Percentiles rank a stretch among this genome's conserved stretches.
Evolutionary conservation across 2,329 filamentous ascomycete species (phyloP).

Genomic region (Chaetomium strumarium): DNA sequence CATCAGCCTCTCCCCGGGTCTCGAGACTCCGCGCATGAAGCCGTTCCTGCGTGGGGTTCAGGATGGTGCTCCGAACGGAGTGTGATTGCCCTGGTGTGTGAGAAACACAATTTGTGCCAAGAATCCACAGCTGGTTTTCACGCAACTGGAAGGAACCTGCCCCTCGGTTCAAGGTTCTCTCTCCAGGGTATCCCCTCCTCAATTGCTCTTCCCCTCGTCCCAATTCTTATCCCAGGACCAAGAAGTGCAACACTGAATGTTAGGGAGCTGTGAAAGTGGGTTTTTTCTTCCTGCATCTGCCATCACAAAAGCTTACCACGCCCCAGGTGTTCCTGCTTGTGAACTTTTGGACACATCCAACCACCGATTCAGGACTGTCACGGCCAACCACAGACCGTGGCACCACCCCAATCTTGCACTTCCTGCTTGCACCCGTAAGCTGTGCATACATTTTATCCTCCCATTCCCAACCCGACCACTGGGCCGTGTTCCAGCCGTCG

Average conservation of each 20-base stretch:
- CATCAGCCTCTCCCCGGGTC: conserved; percentile 31
- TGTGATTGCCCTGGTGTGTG: conserved; percentile 14
- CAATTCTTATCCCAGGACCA: conserved; percentile 10
- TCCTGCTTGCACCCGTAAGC: conserved; percentile 12
- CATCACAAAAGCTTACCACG: conserved; percentile 8
- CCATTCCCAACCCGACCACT: conserved; percentile 15
- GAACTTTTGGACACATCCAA: conserved; percentile 6
- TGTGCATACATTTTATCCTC: conserved; percentile 20
- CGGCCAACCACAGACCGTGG: conserved; percentile 22
- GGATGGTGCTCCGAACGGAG: conserved; percentile 10
- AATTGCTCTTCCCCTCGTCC: conserved; percentile 13
- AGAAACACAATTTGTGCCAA: conserved; percentile 19
- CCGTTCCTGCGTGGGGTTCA: conserved; percentile 26
- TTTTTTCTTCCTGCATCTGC: neutral
- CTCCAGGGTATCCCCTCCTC: conserved; percentile 18
- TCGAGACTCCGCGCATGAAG: conserved; percentile 25
- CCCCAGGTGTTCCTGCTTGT: conserved; percentile 11
- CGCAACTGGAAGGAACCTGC: conserved; percentile 8
- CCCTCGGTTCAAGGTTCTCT: conserved; percentile 8
- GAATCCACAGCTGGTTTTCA: conserved; percentile 14
- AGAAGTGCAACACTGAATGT: neutral
- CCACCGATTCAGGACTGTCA: neutral
- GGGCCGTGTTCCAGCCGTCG: conserved; percentile 12
- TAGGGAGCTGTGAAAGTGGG: no score
- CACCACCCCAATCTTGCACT: conserved; percentile 1